These are phyloP conservation scores for Verticillium nubilum DNA, from an alignment of 2,329 filamentous ascomycete species.

Conservation along the genomic window DNA sequence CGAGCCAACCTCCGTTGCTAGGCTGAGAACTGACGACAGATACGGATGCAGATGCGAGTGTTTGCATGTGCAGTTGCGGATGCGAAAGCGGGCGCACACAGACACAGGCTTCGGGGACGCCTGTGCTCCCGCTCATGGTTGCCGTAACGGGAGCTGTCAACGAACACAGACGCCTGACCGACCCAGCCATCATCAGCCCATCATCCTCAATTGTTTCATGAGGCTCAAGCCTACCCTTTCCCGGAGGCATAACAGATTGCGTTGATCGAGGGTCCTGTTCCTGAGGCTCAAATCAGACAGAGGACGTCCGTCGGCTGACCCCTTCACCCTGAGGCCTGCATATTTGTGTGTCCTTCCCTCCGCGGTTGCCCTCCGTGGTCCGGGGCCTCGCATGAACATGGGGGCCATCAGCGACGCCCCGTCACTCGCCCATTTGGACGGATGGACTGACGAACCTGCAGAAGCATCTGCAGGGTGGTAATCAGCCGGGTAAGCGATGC, in stretches of 20 bases:
- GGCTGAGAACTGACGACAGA: background rate
- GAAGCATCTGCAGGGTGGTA: conserved; percentile 7
- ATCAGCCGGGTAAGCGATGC: background rate
- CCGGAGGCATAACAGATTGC: background rate
- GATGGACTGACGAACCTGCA: conserved; percentile 15
- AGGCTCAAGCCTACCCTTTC: background rate
- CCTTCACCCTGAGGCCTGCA: conserved; percentile 11
- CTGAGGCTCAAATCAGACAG: background rate
- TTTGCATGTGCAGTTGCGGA: background rate
- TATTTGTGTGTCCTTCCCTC: background rate
- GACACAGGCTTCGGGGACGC: background rate
- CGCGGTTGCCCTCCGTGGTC: background rate
- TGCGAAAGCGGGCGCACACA: background rate
- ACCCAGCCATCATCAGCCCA: background rate
- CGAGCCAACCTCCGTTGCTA: background rate
- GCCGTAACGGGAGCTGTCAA: background rate
- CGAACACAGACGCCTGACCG: background rate
- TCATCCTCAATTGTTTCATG: background rate
- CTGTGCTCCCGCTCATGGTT: background rate
- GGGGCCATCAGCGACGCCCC: background rate
- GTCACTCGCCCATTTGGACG: background rate
- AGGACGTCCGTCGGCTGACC: background rate
- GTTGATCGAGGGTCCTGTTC: background rate
- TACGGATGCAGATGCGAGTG: background rate
- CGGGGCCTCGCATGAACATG: background rate